These are phyloP conservation scores for Penicillium freii DNA, from an alignment of 2,329 filamentous ascomycete genomes.

Conservation along the genomic window DNA sequence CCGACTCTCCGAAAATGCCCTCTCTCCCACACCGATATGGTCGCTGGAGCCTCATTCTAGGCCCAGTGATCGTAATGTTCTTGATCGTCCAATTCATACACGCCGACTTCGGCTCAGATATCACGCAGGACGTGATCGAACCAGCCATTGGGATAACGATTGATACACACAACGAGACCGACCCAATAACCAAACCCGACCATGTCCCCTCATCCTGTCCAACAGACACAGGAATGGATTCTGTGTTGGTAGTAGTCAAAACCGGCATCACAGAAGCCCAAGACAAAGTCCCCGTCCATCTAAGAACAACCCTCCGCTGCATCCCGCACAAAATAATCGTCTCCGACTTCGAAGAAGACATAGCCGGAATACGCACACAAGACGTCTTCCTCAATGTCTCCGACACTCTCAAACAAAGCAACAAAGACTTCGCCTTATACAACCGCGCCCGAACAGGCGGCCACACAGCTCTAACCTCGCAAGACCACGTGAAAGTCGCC, in stretches of 20 bases:
- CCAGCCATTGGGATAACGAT: slow-evolving; percentile 1
- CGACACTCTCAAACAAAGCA: slow-evolving; percentile 11
- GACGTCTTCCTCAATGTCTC: slow-evolving; percentile 50
- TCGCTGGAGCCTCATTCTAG: slow-evolving; percentile 20
- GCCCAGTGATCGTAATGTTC: slow-evolving; percentile 12
- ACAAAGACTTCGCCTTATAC: slow-evolving; percentile 32
- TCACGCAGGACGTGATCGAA: slow-evolving; percentile 9
- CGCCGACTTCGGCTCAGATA: slow-evolving; percentile 3
- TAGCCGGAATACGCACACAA: slow-evolving; percentile 50
- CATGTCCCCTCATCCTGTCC: slow-evolving; percentile 26
- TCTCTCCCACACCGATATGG: slow-evolving; percentile 22
- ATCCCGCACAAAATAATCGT: slow-evolving; percentile 57
- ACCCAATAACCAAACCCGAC: neutral
- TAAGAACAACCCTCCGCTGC: slow-evolving; percentile 55
- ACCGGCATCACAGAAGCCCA: slow-evolving; percentile 59
- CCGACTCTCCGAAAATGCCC: slow-evolving; percentile 10
- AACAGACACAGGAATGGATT: slow-evolving; percentile 44
- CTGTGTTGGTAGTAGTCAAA: slow-evolving; percentile 57
- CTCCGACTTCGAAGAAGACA: slow-evolving; percentile 56
- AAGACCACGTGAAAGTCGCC: slow-evolving; percentile 28
- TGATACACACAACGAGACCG: slow-evolving; percentile 1
- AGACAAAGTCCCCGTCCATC: slow-evolving; percentile 55
- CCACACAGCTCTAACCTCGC: slow-evolving; percentile 33
- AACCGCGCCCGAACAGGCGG: slow-evolving; percentile 44
- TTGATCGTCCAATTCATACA: slow-evolving; percentile 18